phyloP scores from a whole-genome alignment of 2,329 filamentous ascomycete species.

The Pseudofabraea citricarpa region DNA sequence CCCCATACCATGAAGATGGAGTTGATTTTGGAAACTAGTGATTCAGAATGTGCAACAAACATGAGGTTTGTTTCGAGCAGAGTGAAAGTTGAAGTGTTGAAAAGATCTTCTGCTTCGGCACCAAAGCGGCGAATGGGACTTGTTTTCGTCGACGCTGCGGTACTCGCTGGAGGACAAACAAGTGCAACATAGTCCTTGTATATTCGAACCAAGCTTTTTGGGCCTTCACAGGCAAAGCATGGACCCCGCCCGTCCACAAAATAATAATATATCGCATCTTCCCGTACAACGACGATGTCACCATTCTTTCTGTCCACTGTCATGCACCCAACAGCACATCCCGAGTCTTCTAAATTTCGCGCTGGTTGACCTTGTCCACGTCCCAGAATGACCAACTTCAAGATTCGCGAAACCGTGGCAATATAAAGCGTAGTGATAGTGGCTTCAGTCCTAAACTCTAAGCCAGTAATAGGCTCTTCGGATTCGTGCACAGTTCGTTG shows the following conservation, averaged over 20 bases:
- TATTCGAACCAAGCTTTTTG: conserved; percentile 75
- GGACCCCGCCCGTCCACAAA: conserved; percentile 78
- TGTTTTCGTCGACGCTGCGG: conserved; percentile 46
- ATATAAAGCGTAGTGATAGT: conserved; percentile 78
- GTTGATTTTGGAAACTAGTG: conserved; percentile 74
- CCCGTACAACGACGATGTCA: conserved; percentile 85
- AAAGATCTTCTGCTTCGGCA: conserved; percentile 68
- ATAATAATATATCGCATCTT: conserved; percentile 96
- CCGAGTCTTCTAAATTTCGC: conserved; percentile 81
- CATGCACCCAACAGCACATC: conserved; percentile 95
- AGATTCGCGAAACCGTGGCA: conserved; percentile 80
- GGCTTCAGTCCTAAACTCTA: conserved; percentile 64
- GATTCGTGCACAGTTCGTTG: conserved; percentile 95
- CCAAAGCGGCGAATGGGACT: conserved; percentile 67
- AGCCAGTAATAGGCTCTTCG: conserved; percentile 90
- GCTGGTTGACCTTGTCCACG: conserved; percentile 86
- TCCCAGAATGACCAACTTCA: conserved; percentile 82
- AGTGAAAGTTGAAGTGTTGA: conserved; percentile 83
- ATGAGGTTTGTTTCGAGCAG: conserved; percentile 88
- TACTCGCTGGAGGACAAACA: conserved; percentile 64
- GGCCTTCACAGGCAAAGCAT: conserved; percentile 85
- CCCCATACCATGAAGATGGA: conserved; percentile 84
- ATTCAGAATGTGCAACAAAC: conserved; percentile 85
- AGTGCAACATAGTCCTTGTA: conserved; percentile 85
- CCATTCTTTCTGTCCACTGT: conserved; percentile 73